phyloP scores from a whole-genome alignment of 257 asterid species.

The Solanum chilense region DNA sequence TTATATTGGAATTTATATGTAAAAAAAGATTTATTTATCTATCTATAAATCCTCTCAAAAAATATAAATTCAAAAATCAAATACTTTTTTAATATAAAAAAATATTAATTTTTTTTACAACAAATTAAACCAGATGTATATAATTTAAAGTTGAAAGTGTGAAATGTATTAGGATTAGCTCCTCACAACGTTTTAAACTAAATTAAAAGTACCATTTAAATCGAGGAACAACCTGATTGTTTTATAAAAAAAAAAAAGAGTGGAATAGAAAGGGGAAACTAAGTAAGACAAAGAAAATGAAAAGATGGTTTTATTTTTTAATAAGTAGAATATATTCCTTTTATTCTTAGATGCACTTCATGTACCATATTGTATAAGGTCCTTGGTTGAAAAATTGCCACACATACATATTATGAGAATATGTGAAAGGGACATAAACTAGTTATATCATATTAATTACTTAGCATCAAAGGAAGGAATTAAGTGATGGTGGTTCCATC shows the following conservation, averaged over 20 bases:
- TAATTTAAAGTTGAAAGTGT: background rate
- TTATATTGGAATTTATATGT: background rate
- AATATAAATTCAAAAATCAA: background rate
- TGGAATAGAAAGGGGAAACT: too few species aligned
- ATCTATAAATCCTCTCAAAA: background rate
- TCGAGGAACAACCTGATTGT: background rate
- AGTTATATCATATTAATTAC: background rate
- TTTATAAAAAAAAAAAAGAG: too few species aligned
- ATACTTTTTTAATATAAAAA: background rate
- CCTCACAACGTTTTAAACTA: background rate
- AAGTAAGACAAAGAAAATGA: background rate
- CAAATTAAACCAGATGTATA: background rate
- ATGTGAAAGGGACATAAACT: background rate
- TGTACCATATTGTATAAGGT: background rate
- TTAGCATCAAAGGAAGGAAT: slow-evolving; percentile 4
- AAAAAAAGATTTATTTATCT: too few species aligned
- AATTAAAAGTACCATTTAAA: background rate
- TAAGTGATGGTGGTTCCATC: background rate
- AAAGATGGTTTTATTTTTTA: background rate
- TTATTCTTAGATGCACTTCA: background rate
- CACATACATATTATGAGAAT: background rate
- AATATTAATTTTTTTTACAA: background rate
- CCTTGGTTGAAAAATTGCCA: background rate
- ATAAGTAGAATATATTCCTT: slow-evolving; percentile 11
- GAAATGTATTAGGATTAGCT: background rate